Evolutionary conservation across 2,329 filamentous ascomycete genomes (phyloP).

Genomic region (Zymoseptoria ardabiliae): DNA sequence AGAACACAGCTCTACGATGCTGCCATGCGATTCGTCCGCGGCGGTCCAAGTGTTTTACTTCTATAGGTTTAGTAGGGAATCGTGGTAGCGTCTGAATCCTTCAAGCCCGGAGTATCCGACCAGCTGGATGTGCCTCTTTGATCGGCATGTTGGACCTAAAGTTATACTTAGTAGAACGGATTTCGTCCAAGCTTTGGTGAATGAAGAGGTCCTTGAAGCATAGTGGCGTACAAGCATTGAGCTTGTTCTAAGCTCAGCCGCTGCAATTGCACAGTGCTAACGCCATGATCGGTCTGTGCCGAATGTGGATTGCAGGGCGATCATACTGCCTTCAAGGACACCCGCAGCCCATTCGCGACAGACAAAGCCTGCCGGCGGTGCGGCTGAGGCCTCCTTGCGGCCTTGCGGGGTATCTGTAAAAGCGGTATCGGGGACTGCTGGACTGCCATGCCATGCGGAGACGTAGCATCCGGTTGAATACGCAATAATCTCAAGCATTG

Average conservation of each 20-base stretch:
- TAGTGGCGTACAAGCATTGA: neutral
- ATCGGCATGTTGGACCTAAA: neutral
- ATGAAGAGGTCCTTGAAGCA: neutral
- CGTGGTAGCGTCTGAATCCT: neutral
- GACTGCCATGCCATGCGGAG: neutral
- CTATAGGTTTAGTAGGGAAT: neutral
- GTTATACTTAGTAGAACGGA: neutral
- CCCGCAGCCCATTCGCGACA: neutral
- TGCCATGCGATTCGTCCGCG: neutral
- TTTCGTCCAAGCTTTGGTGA: neutral
- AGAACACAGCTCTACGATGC: neutral
- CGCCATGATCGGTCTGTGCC: neutral
- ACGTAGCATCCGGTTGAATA: neutral
- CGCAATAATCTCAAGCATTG: neutral
- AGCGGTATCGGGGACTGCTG: neutral
- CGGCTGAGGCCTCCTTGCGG: neutral
- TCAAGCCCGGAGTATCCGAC: neutral
- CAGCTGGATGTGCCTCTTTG: neutral
- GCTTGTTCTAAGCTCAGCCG: neutral
- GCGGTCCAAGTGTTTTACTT: neutral
- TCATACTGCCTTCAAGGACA: neutral
- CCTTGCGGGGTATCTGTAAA: neutral
- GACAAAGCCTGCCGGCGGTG: neutral
- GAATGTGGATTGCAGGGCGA: neutral
- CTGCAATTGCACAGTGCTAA: neutral